Percentiles rank a stretch among this genome's conserved stretches.
Conservation (phyloP, 208 protist species). For the Leishmania tropica region DNA sequence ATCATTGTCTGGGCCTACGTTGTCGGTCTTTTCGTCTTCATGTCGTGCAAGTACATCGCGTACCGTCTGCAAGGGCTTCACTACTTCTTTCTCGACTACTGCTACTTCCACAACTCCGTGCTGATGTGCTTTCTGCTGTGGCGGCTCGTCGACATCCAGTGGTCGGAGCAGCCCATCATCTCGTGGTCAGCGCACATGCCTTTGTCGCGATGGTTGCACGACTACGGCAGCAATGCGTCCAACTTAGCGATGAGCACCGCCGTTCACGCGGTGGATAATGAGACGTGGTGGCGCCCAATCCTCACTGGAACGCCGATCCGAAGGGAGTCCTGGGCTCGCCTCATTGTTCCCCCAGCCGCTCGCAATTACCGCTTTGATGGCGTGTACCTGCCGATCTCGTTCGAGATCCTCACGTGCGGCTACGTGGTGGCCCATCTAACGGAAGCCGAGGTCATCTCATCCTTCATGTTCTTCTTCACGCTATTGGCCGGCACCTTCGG, state of each 20-base stretch:
- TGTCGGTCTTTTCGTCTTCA: slow-evolving; percentile 45
- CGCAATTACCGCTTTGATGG: slow-evolving; percentile 37
- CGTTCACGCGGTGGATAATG: neutral
- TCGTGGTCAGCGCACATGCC: slow-evolving; percentile 42
- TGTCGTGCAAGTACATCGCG: slow-evolving; percentile 62
- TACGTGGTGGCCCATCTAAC: slow-evolving; percentile 47
- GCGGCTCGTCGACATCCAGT: slow-evolving; percentile 57
- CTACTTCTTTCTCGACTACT: slow-evolving; percentile 81
- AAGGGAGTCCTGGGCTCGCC: slow-evolving; percentile 18
- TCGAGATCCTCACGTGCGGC: slow-evolving; percentile 44
- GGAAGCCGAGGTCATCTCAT: slow-evolving; percentile 41
- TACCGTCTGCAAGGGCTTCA: slow-evolving; percentile 61
- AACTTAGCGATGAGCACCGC: neutral
- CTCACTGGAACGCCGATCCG: slow-evolving; percentile 21
- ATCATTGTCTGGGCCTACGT: slow-evolving; percentile 74
- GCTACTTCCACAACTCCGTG: slow-evolving; percentile 72
- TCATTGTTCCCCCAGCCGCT: slow-evolving; percentile 18
- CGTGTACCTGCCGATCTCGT: slow-evolving; percentile 50
- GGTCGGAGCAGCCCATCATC: slow-evolving; percentile 50
- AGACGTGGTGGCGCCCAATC: slow-evolving; percentile 26
- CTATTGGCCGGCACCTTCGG: slow-evolving; percentile 60
- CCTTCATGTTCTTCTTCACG: slow-evolving; percentile 58
- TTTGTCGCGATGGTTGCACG: slow-evolving; percentile 11
- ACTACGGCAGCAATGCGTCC: neutral
- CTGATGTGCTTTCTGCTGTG: slow-evolving; percentile 61